Conservation (phyloP, 306 rosid species). For the Trifolium fragiferum region DNA sequence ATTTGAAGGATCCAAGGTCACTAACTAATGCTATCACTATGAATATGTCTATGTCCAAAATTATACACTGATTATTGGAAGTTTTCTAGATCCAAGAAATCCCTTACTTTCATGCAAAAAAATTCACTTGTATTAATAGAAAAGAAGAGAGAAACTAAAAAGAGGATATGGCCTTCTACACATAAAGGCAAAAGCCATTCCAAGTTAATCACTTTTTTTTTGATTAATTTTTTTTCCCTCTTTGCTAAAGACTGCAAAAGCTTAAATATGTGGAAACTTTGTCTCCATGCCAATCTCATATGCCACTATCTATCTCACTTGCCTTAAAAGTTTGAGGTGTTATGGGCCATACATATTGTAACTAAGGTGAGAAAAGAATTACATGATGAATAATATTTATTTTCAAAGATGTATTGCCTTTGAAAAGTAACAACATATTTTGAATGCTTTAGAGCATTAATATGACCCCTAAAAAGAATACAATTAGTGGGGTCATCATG, state of each 20-base stretch:
- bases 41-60: constrained; percentile 45
- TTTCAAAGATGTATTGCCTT: constrained; percentile 56
- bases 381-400: constrained; percentile 22
- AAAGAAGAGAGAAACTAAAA: constrained; percentile 47
- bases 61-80: constrained; percentile 69
- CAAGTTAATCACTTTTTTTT: constrained; percentile 41
- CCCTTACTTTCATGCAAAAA: constrained; percentile 85
- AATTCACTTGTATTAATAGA: constrained; percentile 48
- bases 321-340: constrained; percentile 48
- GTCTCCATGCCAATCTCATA: constrained; percentile 67
- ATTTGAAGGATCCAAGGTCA: constrained; percentile 61
- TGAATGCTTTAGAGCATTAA: constrained; percentile 57
- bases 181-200: constrained; percentile 44
- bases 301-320: constrained; percentile 48
- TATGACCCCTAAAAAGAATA: constrained; percentile 78
- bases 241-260: constrained; percentile 81
- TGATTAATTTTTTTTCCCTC: constrained; percentile 40
- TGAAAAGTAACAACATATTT: constrained; percentile 54
- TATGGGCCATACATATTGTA: constrained; percentile 35
- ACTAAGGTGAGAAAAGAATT: constrained; percentile 13
- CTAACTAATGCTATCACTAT: constrained; percentile 40
- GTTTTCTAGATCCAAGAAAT: constrained; percentile 80
- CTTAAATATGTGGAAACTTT: constrained; percentile 77
- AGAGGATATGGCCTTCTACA: constrained; percentile 48
- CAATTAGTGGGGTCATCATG: constrained; percentile 61